Conservation (phyloP, 805 yeast genomes). For the Candida vartiovaarae region DNA sequence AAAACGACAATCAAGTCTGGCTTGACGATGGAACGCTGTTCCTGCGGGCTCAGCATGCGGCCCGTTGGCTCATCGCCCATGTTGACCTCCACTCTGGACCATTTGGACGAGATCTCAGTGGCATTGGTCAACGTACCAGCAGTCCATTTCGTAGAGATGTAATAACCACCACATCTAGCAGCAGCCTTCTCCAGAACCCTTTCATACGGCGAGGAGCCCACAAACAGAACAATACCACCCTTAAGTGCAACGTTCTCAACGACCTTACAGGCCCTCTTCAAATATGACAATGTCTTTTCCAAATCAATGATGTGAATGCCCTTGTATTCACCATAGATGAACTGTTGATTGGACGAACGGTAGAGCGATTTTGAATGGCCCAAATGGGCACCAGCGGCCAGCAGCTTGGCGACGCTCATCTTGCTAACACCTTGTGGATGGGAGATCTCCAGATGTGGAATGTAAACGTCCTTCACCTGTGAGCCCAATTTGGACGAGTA, state of each 20-base stretch:
- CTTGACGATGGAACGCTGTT: constrained; percentile 51
- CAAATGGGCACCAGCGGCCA: constrained; percentile 92
- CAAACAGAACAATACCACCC: constrained; percentile 80
- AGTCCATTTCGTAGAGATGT: constrained; percentile 81
- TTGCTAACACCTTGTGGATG: constrained; percentile 52
- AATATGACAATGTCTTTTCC: constrained; percentile 68
- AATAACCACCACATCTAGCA: constrained; percentile 66
- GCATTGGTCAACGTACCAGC: constrained; percentile 93
- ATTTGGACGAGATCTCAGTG: constrained; percentile 50
- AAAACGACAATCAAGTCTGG: constrained; percentile 86
- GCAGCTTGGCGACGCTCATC: constrained; percentile 57
- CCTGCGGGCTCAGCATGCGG: constrained; percentile 45
- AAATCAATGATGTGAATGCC: constrained; percentile 90
- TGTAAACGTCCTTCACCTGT: constrained; percentile 49
- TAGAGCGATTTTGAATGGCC: constrained; percentile 82
- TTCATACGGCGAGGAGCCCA: constrained; percentile 76
- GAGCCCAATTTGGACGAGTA: constrained; percentile 60
- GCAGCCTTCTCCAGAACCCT: constrained; percentile 77
- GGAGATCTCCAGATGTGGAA: constrained; percentile 59
- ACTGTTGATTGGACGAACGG: constrained; percentile 81
- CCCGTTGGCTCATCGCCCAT: constrained; percentile 62
- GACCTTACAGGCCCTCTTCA: constrained; percentile 82
- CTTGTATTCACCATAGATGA: constrained; percentile 78
- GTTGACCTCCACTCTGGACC: constrained; percentile 72
- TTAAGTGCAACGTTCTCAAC: constrained; percentile 71